Conservation (phyloP, 2,329 filamentous ascomycete genomes). For the Trichophyton equinum region DNA sequence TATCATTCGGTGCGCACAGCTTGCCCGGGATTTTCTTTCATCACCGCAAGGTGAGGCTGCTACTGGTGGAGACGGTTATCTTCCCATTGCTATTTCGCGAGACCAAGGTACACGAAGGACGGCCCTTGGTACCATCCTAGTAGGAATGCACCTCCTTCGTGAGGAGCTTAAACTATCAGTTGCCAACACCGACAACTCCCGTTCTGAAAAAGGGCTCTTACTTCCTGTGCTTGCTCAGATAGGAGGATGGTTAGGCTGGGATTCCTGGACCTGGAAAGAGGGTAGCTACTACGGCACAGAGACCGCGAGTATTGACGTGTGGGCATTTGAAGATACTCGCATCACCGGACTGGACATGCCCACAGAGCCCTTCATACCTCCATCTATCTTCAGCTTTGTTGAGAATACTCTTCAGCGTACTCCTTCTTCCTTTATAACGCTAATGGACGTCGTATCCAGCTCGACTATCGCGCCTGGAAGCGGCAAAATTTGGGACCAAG, state of each 20-base stretch:
- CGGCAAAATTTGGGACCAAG: constrained; percentile 26
- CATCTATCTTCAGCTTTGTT: constrained; percentile 48
- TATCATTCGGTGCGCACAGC: constrained; percentile 38
- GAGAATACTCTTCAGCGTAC: constrained; percentile 28
- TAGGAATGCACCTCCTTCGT: constrained; percentile 68
- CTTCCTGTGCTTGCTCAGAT: constrained; percentile 70
- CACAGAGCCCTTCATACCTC: constrained; percentile 42
- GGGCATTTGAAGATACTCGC: constrained; percentile 43
- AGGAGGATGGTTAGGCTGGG: constrained; percentile 67
- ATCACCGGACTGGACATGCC: constrained; percentile 35
- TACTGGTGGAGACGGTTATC: constrained; percentile 46
- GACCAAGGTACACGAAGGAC: constrained; percentile 47
- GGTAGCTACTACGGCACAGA: constrained; percentile 50
- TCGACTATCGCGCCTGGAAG: constrained; percentile 20
- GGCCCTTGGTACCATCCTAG: constrained; percentile 55
- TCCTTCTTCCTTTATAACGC: constrained; percentile 35
- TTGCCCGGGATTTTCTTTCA: constrained; percentile 53
- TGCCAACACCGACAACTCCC: constrained; percentile 38
- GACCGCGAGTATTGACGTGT: constrained; percentile 41
- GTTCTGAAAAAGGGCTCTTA: constrained; percentile 40
- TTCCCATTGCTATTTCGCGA: constrained; percentile 49
- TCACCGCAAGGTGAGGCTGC: constrained; percentile 47
- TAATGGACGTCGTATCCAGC: constrained; percentile 37
- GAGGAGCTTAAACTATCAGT: constrained; percentile 80
- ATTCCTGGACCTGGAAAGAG: constrained; percentile 43